Evolutionary conservation across 495 filamentous ascomycete genomes (phyloP).

Genomic region (Immersiella caudata): DNA sequence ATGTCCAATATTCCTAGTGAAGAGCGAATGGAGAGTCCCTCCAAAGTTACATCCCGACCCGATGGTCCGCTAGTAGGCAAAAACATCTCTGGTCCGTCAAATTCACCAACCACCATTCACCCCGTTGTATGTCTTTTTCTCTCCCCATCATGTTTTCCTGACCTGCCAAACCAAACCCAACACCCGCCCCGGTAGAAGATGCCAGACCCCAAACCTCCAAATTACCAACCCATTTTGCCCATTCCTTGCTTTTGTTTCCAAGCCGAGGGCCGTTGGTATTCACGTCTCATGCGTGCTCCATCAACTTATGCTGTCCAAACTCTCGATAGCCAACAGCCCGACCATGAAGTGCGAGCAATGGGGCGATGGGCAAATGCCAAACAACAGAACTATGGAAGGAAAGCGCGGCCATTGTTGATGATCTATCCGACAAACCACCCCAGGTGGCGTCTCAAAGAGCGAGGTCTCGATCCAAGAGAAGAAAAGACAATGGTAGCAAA

Average conservation of each 20-base stretch:
- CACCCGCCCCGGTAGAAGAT: not conserved
- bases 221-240: not conserved
- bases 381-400: not conserved
- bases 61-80: not conserved
- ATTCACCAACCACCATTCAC: not conserved
- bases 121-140: conserved; percentile 15
- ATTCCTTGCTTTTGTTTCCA: conserved; percentile 1
- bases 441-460: not conserved
- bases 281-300: not conserved
- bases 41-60: not conserved
- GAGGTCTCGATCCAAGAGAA: not conserved
- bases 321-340: not conserved
- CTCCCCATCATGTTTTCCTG: conserved; percentile 8
- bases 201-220: not conserved
- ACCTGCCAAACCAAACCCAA: not conserved
- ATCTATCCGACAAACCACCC: not conserved
- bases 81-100: not conserved
- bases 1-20: not conserved
- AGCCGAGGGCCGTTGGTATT: not conserved
- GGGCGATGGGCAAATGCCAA: not conserved
- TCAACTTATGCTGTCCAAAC: not conserved
- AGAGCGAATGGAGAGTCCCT: not conserved
- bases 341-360: not conserved
- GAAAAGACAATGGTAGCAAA: not conserved
- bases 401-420: too few relatives aligned